Conservation (phyloP, 1,284 basidiomycete species). For the Erythrobasidium hasegawianum region DNA sequence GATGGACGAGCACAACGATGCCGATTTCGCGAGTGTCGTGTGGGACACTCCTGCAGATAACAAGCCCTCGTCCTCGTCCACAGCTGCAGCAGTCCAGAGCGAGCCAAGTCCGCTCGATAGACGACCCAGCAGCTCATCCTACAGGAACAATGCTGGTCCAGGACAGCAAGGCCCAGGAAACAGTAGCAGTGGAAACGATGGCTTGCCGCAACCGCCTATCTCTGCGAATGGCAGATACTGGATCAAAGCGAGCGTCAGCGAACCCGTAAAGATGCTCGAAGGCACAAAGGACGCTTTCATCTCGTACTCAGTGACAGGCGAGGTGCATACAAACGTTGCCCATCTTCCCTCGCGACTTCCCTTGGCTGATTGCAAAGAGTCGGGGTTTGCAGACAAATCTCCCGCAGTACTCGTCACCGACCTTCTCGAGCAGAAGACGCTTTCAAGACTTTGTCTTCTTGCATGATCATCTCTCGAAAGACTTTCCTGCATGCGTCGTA, state of each 20-base stretch:
- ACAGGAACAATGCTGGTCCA: neutral
- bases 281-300: slow-evolving; percentile 96
- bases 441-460: slow-evolving; percentile 98
- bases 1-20: slow-evolving; percentile 30
- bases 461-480: slow-evolving; percentile 76
- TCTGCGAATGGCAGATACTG: slow-evolving; percentile 22
- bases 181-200: neutral
- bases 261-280: slow-evolving; percentile 90
- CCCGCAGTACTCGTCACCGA: slow-evolving; percentile 69
- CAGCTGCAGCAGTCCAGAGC: neutral
- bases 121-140: neutral
- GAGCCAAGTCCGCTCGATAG: neutral
- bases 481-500: slow-evolving; percentile 94
- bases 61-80: neutral
- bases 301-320: slow-evolving; percentile 84
- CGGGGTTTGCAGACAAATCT: slow-evolving; percentile 63
- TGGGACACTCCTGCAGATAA: slow-evolving; percentile 25
- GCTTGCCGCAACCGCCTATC: slow-evolving; percentile 3
- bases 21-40: slow-evolving; percentile 27
- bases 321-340: too few species aligned
- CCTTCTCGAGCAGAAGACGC: slow-evolving; percentile 71
- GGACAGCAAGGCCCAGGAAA: neutral
- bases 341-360: neutral
- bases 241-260: slow-evolving; percentile 59
- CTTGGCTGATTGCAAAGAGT: neutral